Evolutionary conservation across 2,329 filamentous ascomycete species (phyloP), one percentile per base, ranked within the genome.

Genomic region (Geosmithia putterillii): DNA sequence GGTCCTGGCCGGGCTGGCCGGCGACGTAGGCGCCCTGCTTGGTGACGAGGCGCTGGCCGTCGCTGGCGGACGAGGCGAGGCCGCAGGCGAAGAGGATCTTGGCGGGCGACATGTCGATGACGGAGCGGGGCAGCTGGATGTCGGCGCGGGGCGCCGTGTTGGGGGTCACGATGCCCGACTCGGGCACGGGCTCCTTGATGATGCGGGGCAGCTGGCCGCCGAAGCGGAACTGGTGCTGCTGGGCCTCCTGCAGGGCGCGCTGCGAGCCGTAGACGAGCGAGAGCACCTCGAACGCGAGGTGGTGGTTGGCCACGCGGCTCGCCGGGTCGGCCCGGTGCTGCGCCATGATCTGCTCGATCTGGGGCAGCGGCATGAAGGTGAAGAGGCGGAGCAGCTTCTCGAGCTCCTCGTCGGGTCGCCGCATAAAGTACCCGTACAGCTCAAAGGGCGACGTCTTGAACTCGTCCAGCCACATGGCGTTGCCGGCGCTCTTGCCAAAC

Each of bases 401-500:
- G 4, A 96, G 79, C 43, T 94, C 83, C 9, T 75, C 74, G 56
- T 98, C 92, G 1, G 88, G 70, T 0, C 83, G 81, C 42, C 86
- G 78, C 49, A 95, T 71, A 53, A 96, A 92, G 67, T 90, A 95
- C 58, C 89, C 71, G 59, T 96, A 96, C 1, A 96, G 70, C 45
- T 96, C 87, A 55, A 90, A 95, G 0, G 80, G 68, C 23, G 74
- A 80, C 2, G 90, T 94, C 74, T 87, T 76, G 53, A 82, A 79
- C 43, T 73, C 71, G 59, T 95, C 87, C 3, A 98, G 74, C 92
- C 92, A 98, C 32, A 98, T 65, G 2, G 90, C 89, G 59, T 96
- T 96, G 21, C 89, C 90, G 2, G 87, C 84, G 48, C 82, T 94
- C 67, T 98, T 98, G 42, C 92, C 92, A 53, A 96, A 89, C 62